phyloP scores from a whole-genome alignment of 257 asterid genomes.

The Rhazya stricta region DNA sequence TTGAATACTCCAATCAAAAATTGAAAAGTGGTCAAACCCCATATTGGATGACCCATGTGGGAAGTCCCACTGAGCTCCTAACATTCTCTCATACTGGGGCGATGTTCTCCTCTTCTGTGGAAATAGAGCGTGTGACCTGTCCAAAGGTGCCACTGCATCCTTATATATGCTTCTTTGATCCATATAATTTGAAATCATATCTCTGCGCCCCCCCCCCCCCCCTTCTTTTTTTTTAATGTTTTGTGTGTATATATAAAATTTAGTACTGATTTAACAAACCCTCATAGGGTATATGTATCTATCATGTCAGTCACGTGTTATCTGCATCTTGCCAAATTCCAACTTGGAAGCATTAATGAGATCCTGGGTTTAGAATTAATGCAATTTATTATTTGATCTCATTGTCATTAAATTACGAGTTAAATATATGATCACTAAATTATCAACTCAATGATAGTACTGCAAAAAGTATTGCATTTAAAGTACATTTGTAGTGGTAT shows the following conservation, averaged over 20 bases:
- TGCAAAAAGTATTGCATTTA: not conserved
- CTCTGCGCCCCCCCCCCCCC: too few relatives aligned
- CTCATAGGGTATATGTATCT: not conserved
- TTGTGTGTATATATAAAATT: not conserved
- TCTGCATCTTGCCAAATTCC: too few relatives aligned
- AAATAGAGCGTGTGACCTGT: slow-evolving; percentile 35
- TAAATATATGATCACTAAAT: too few relatives aligned
- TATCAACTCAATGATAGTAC: not conserved
- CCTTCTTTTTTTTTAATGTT: not conserved
- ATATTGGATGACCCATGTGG: slow-evolving; percentile 39
- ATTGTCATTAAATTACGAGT: too few relatives aligned
- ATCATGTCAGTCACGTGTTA: too few relatives aligned
- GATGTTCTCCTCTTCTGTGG: slow-evolving; percentile 28
- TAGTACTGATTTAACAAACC: not conserved
- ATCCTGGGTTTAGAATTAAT: too few relatives aligned
- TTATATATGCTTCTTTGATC: slow-evolving; percentile 22
- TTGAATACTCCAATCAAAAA: not conserved
- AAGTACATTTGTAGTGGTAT: not conserved
- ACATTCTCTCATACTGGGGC: slow-evolving; percentile 14
- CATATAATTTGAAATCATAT: slow-evolving; percentile 5
- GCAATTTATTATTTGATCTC: too few relatives aligned
- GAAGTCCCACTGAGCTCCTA: slow-evolving; percentile 36
- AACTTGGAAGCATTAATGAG: too few relatives aligned
- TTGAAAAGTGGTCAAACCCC: slow-evolving; percentile 37
- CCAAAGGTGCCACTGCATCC: slow-evolving; percentile 54